Conservation (phyloP, 495 filamentous ascomycete genomes). For the Lichina pygmaea region DNA sequence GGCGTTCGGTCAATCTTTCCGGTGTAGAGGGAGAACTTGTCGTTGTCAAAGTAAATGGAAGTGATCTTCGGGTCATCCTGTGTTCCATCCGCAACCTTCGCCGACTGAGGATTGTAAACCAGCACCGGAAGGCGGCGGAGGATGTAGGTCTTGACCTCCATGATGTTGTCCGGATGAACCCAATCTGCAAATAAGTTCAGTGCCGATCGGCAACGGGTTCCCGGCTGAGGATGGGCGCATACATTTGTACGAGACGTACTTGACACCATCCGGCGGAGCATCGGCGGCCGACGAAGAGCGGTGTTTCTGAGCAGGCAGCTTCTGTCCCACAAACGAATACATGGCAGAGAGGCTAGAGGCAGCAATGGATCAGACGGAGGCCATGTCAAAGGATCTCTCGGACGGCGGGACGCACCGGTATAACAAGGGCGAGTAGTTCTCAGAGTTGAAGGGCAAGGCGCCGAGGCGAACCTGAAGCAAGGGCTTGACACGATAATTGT, state of each 20-base stretch:
- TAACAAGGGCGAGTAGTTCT: constrained; percentile 74
- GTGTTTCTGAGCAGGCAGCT: constrained; percentile 26
- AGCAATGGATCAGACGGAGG: background rate
- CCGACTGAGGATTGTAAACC: constrained; percentile 67
- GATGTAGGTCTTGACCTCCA: constrained; percentile 89
- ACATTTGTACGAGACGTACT: constrained; percentile 83
- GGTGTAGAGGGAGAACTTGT: constrained; percentile 59
- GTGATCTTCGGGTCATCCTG: constrained; percentile 75
- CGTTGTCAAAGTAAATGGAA: constrained; percentile 83
- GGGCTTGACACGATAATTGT: constrained; percentile 58
- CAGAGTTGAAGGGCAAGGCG: constrained; percentile 76
- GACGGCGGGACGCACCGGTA: constrained; percentile 22
- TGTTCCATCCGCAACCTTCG: constrained; percentile 46
- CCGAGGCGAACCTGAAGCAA: constrained; percentile 72
- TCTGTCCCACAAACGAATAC: constrained; percentile 81
- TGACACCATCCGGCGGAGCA: constrained; percentile 24
- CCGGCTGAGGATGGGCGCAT: constrained; percentile 3
- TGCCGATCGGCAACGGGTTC: background rate
- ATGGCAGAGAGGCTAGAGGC: constrained; percentile 45
- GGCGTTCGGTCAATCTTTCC: constrained; percentile 54
- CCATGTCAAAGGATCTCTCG: background rate
- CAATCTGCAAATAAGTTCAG: constrained; percentile 28
- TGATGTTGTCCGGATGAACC: constrained; percentile 81
- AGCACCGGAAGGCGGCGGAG: constrained; percentile 71
- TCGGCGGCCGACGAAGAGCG: constrained; percentile 10